Base-by-base conservation (phyloP, 306 rosid species). In the Psophocarpus tetragonolobus region DNA sequence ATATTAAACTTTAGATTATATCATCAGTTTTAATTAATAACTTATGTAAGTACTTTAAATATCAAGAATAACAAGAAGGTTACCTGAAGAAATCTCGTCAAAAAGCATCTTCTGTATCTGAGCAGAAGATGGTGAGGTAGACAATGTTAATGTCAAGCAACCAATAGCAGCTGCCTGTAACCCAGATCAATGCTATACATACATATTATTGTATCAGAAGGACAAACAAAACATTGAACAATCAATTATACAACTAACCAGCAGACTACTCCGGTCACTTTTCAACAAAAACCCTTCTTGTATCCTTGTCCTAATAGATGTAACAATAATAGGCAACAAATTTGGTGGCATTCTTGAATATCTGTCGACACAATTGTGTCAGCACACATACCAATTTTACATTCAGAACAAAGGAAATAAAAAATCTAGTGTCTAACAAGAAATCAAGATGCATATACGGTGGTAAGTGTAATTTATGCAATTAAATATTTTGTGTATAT, bases 331-430 rank as follows among this genome's bases (percentile, higher is more conserved):
- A 32, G 91, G 91, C 88, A 95, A 84, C 82, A 95, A 85, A 75
- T 89, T 91, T 76, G 85, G 76, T 6, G 98, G 95, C 97, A 95
- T 95, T 89, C 97, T 89, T 64, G 93, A 82, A 87, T 94, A 94
- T 86, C 97, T 92, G 87, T 32, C 20, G 63, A 83, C 74, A 79
- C 77, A 74, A 80, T 50, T 4, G 56, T 50, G 39, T 68, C 75
- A 83, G 50, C 44, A 42, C 27, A 51, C 56, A 73, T 69, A 58
- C 26, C 29, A 26, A 60, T 75, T 71, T 81, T 64, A 24, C 56
- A 64, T 20, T 47, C 17, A 14, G 71, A 78, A 78, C 27, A 65
- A 30, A 56, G 54, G 30, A 57, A 39, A 78, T 71, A 20, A 26
- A 8, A 54, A n/a, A 21, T n/a, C 38, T 29, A 56, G 42, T 56